Evolutionary conservation across 768 basidiomycete genomes (phyloP).

Genomic region (Mycena galericulata): DNA sequence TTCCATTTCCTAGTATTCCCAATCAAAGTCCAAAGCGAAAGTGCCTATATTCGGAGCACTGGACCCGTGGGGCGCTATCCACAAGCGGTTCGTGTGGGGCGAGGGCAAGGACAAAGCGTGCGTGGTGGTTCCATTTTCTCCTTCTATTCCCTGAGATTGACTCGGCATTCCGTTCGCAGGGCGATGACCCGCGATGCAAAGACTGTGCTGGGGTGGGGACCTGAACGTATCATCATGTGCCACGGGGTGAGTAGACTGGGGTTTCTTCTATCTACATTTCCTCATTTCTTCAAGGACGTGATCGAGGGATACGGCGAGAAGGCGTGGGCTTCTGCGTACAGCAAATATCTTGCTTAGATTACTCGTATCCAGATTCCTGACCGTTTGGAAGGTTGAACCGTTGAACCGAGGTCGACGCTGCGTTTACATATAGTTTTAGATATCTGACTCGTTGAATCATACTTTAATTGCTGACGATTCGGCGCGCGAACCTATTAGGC

Average conservation of each 20-base stretch:
- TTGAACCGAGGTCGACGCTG: too few relatives aligned
- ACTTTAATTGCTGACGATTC: too few relatives aligned
- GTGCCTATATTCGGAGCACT: slow-evolving; percentile 43
- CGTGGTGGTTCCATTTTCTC: slow-evolving; percentile 37
- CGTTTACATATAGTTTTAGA: too few relatives aligned
- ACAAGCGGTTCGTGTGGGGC: slow-evolving; percentile 48
- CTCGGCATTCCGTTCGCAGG: slow-evolving; percentile 37
- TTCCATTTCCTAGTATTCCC: slow-evolving; percentile 52
- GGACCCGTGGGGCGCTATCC: slow-evolving; percentile 52
- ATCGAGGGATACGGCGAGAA: slow-evolving; percentile 61
- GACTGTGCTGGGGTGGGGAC: slow-evolving; percentile 79
- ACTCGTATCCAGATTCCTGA: too few relatives aligned
- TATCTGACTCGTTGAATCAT: too few relatives aligned
- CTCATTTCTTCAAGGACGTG: slow-evolving; percentile 59
- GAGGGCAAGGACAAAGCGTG: slow-evolving; percentile 54
- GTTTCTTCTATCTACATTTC: not conserved
- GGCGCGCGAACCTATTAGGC: too few relatives aligned
- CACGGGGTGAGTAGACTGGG: slow-evolving; percentile 58
- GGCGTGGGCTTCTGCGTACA: slow-evolving; percentile 51
- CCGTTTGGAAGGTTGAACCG: too few relatives aligned
- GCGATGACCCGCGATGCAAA: slow-evolving; percentile 73
- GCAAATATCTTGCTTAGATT: slow-evolving; percentile 34
- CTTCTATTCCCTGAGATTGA: not conserved
- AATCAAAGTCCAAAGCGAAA: slow-evolving; percentile 43
- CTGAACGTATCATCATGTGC: slow-evolving; percentile 80